A percentile compares a stretch with the other conserved stretches of the same genome.
These are phyloP conservation scores for Saccharum spontaneum DNA, from an alignment of 176 grass and related monocot species.

Conservation along the genomic window DNA sequence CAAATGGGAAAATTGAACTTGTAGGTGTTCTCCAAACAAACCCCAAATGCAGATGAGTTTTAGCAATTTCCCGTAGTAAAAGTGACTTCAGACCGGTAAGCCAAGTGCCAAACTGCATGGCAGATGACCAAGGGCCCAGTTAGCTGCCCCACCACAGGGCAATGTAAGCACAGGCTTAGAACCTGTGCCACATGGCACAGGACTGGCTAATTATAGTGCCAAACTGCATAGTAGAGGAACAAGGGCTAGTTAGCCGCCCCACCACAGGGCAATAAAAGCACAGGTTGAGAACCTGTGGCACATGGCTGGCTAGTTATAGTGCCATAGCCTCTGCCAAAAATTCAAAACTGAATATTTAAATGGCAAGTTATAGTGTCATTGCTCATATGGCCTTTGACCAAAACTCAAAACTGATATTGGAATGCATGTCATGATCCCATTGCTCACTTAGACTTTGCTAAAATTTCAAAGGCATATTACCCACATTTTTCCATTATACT, in stretches of 20 bases:
- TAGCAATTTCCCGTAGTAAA: background rate
- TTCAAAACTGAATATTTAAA: background rate
- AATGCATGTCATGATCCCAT: background rate
- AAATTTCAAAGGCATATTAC: background rate
- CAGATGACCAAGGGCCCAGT: background rate
- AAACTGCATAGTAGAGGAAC: background rate
- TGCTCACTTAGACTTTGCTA: background rate
- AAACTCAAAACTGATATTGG: background rate
- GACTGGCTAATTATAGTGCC: background rate
- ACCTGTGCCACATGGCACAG: background rate
- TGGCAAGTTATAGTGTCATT: background rate
- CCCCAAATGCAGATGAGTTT: background rate
- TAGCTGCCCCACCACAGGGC: background rate
- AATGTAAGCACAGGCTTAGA: background rate
- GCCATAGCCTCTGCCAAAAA: background rate
- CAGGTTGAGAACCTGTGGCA: background rate
- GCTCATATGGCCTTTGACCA: background rate
- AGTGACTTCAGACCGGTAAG: background rate
- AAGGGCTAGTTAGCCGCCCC: background rate
- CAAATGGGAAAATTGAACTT: background rate
- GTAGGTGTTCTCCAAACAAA: background rate
- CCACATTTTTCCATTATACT: background rate
- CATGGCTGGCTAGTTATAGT: background rate
- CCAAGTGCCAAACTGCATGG: background rate
- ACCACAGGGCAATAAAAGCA: constrained; percentile 1